Evolutionary conservation across 257 asterid genomes (phyloP).

Genomic region (Craterostigma plantagineum): DNA sequence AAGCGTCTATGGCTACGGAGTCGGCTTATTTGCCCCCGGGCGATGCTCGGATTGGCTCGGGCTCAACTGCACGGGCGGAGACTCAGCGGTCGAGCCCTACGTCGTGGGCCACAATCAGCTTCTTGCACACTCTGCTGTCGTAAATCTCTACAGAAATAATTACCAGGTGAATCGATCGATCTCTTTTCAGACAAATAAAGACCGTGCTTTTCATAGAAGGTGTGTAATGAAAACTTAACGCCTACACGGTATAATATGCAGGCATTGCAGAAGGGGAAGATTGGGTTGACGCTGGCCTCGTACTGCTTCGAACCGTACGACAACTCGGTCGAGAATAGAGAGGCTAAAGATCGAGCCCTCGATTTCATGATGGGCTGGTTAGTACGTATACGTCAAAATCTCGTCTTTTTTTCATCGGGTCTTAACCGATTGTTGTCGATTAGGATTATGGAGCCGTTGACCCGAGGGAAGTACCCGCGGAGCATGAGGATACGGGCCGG

Average conservation of each 20-base stretch:
- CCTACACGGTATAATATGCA: neutral
- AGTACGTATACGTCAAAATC: too few relatives aligned
- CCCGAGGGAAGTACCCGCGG: conserved; percentile 17
- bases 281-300: conserved; percentile 26
- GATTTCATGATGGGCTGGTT: conserved; percentile 23
- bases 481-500: conserved; percentile 17
- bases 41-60: conserved; percentile 3
- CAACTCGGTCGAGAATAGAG: conserved; percentile 7
- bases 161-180: too few relatives aligned
- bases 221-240: neutral
- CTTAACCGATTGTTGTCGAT: neutral
- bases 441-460: conserved; percentile 22
- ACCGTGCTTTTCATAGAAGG: too few relatives aligned
- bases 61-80: neutral
- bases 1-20: conserved; percentile 13
- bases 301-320: conserved; percentile 32
- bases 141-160: conserved; percentile 16
- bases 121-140: conserved; percentile 30
- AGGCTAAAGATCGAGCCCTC: conserved; percentile 17
- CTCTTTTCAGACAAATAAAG: neutral
- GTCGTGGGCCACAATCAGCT: conserved; percentile 27
- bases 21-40: conserved; percentile 16
- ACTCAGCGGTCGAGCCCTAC: conserved; percentile 28
- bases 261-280: conserved; percentile 31
- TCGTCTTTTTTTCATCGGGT: neutral